Evolutionary conservation across 106 monocot species (phyloP), one percentile per base, ranked within the genome.

Genomic region (Dioscorea zingiberensis): DNA sequence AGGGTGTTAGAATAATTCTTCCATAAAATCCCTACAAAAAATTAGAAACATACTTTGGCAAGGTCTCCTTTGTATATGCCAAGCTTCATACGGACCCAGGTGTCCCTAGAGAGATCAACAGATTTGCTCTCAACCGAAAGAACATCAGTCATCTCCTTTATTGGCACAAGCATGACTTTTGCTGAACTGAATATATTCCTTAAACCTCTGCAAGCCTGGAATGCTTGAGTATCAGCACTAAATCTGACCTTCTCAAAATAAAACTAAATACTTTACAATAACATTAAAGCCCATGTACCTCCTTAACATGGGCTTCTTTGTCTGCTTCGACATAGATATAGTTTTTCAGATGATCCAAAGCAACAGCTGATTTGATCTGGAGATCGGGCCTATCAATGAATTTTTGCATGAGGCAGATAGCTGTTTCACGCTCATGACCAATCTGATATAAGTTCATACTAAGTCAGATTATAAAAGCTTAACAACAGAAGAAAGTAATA

Each of bases 61-160:
- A 99, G 84, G 63, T 99, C 98, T 60, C 93, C 93, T 81, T 99
- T 99, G 75, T 99, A 99, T 25, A 87, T 80, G 27, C 89, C 87
- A 70, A 89, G 48, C 60, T 99, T 99, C 98, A 99, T 99, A 21
- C 93, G 79, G 45, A 99, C 98, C 98, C 98, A 99, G 60, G 93
- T 80, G 51, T 89, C 98, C 73, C 82, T 81, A 16, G 89, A 49
- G 25, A 93, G 86, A 63, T 99, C 98, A 65, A 89, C 83, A 59
- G 69, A 63, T 82, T 93, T 99, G 78, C 98, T 99, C 81, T 99
- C 98, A 44, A 93, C 98, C 44, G 98, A 99, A 62, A 99, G 84
- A 59, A 99, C 98, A 85, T 99, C 98, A 59, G 98, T 93, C 98
- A 93, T 99, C 70, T 93, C 98, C 68, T 99, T 99, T 54, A 99